phyloP scores from a whole-genome alignment of 2,329 filamentous ascomycete species.

The Xylaria polymorpha region DNA sequence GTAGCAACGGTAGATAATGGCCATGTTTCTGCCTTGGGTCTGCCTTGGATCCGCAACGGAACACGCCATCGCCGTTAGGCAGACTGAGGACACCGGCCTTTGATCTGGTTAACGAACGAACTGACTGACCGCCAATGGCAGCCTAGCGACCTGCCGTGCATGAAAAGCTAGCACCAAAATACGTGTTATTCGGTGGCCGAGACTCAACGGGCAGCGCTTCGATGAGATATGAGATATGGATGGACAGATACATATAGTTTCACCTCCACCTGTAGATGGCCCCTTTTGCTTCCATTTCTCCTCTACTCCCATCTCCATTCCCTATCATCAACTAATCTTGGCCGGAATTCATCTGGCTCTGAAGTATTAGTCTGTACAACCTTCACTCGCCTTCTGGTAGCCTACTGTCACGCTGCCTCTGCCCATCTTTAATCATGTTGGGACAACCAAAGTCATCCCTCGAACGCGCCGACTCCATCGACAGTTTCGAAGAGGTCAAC shows the following conservation, averaged over 20 bases:
- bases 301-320: constrained; percentile 7
- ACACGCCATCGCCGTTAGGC: not conserved
- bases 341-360: too few species aligned
- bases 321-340: not conserved
- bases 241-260: constrained; percentile 28
- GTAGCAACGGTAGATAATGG: not conserved
- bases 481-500: constrained; percentile 51
- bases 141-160: constrained; percentile 2
- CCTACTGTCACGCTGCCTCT: not conserved
- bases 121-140: constrained; percentile 5
- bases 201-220: not conserved
- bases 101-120: not conserved
- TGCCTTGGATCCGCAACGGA: constrained; percentile 13
- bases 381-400: constrained; percentile 1
- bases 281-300: constrained; percentile 4
- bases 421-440: constrained; percentile 18
- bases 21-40: constrained; percentile 21
- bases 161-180: not conserved
- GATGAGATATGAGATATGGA: constrained; percentile 1
- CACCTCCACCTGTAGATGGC: not conserved
- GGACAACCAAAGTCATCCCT: constrained; percentile 13
- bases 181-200: constrained; percentile 10
- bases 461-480: constrained; percentile 43
- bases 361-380: not conserved
- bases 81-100: not conserved